Base-by-base conservation (phyloP, 768 basidiomycete species). In the Porpolomopsis calyptriformis region DNA sequence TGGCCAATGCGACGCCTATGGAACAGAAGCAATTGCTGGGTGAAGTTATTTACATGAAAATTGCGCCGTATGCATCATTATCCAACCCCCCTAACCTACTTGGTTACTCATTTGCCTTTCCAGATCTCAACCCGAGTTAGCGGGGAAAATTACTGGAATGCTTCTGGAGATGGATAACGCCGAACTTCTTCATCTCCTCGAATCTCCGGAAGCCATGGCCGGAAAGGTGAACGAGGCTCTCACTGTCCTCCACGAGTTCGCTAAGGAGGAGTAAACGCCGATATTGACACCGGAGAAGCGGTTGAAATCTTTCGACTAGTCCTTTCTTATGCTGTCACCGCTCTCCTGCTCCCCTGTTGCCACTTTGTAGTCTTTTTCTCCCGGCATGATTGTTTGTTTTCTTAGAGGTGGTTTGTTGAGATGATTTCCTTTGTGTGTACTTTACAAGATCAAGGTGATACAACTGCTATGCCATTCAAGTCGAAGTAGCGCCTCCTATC, bases 11-110 rank as follows among this genome's bases (percentile, higher is more conserved):
- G 49, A 79, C 76, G 40, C 69, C 88, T 18, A 72, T 80, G 57
- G 94, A 98, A 66, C 92, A 97, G 78, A 99, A 99, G 74, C 96
- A 99, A 66, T 91, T 97, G 85, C 74, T 99, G 40, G 96, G 96
- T 55, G 96, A 99, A 68, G 79, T 86, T 41, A 80, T 97, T 55
- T 97, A 97, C 70, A 82, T 94, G 77, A 84, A 79, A 61, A 93
- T 97, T 53, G 77, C 73, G 48, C 59, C 66, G 85, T 90, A 69
- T 63, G 87, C 76, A 31, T 47, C 46, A n/a, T n/a, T n/a, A n/a
- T n/a, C n/a, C n/a, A n/a, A n/a, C n/a, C n/a, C n/a, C n/a, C n/a
- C n/a, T n/a, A n/a, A n/a, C n/a, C n/a, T n/a, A n/a, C 2, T 23
- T 54, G 19, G 23, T 14, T 26, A 36, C 11, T 19, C 33, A 19